A percentile compares a stretch with the other conserved stretches of the same genome.
Evolutionary conservation across 1,284 basidiomycete species (phyloP).

Genomic region (Leccinum ambiguum): DNA sequence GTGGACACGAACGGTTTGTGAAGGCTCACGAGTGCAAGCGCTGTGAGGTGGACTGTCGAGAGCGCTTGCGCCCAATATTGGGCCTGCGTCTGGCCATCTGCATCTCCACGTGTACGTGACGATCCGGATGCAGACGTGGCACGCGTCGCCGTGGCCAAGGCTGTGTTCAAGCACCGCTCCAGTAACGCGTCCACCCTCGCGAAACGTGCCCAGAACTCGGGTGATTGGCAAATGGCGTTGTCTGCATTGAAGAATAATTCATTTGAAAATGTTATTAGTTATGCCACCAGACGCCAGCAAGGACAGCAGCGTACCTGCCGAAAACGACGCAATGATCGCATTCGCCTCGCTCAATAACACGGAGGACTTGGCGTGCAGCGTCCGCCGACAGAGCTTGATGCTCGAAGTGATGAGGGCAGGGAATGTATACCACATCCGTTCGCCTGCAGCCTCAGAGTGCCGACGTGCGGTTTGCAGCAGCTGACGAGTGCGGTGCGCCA

Average conservation of each 20-base stretch:
- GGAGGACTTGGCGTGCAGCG: conserved; percentile 33
- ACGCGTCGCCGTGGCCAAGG: conserved; percentile 3
- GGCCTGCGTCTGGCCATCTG: conserved; percentile 6
- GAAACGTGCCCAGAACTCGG: conserved; percentile 31
- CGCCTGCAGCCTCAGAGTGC: too few species aligned
- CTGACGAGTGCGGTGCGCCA: too few species aligned
- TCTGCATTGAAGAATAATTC: conserved; percentile 16
- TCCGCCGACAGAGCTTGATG: conserved; percentile 2
- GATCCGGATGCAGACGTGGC: too few species aligned
- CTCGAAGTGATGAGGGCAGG: too few species aligned
- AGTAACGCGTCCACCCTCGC: conserved; percentile 35
- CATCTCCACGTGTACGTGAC: conserved; percentile 16
- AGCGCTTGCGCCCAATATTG: conserved; percentile 11
- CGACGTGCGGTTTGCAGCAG: too few species aligned
- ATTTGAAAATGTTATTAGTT: background rate
- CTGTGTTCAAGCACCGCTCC: conserved; percentile 29
- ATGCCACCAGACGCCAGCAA: background rate
- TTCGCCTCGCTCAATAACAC: conserved; percentile 35
- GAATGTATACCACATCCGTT: too few species aligned
- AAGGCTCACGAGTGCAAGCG: conserved; percentile 39
- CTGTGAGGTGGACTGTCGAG: conserved; percentile 22
- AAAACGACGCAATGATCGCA: conserved; percentile 27
- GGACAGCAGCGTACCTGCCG: conserved; percentile 24
- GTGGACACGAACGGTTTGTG: conserved; percentile 33
- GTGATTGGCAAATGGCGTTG: conserved; percentile 18